Conservation (phyloP, 495 filamentous ascomycete species). For the Aspergillus bridgeri region DNA sequence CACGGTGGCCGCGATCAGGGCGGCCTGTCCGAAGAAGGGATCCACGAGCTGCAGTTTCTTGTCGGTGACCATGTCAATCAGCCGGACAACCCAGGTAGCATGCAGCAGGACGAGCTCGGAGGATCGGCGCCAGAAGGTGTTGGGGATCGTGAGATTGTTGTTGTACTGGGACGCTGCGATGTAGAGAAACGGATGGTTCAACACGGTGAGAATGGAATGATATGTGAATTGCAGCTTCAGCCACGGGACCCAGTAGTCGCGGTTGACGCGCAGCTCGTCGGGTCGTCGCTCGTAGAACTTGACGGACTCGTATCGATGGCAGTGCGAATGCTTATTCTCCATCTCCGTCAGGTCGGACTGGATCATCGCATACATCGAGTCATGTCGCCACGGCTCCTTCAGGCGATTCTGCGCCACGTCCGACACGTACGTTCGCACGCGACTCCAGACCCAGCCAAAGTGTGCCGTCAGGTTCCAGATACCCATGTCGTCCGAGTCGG, state of each 20-base stretch:
- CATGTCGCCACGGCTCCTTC: slow-evolving; percentile 45
- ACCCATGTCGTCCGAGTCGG: slow-evolving; percentile 28
- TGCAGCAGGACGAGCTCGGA: slow-evolving; percentile 44
- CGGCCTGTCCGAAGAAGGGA: slow-evolving; percentile 43
- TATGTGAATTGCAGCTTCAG: slow-evolving; percentile 47
- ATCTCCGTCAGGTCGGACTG: slow-evolving; percentile 43
- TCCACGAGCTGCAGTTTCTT: slow-evolving; percentile 43
- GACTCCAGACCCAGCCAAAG: slow-evolving; percentile 47
- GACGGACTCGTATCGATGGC: slow-evolving; percentile 46
- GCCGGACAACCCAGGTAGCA: slow-evolving; percentile 46
- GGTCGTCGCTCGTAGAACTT: slow-evolving; percentile 43
- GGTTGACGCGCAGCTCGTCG: slow-evolving; percentile 32
- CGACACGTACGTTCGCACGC: slow-evolving; percentile 37
- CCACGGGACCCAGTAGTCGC: slow-evolving; percentile 44
- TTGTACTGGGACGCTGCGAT: slow-evolving; percentile 47
- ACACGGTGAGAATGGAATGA: slow-evolving; percentile 41
- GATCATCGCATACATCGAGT: slow-evolving; percentile 44
- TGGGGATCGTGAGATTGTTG: slow-evolving; percentile 43
- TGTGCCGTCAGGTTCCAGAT: slow-evolving; percentile 43
- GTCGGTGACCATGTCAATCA: slow-evolving; percentile 48
- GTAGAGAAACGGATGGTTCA: slow-evolving; percentile 48
- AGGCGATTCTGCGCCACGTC: slow-evolving; percentile 41
- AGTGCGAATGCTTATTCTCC: slow-evolving; percentile 42
- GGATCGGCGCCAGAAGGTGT: slow-evolving; percentile 44
- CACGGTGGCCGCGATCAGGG: slow-evolving; percentile 43